These are phyloP conservation scores for Lagerstroemia speciosa DNA, from an alignment of 345 rosid genomes.

Conservation along the genomic window DNA sequence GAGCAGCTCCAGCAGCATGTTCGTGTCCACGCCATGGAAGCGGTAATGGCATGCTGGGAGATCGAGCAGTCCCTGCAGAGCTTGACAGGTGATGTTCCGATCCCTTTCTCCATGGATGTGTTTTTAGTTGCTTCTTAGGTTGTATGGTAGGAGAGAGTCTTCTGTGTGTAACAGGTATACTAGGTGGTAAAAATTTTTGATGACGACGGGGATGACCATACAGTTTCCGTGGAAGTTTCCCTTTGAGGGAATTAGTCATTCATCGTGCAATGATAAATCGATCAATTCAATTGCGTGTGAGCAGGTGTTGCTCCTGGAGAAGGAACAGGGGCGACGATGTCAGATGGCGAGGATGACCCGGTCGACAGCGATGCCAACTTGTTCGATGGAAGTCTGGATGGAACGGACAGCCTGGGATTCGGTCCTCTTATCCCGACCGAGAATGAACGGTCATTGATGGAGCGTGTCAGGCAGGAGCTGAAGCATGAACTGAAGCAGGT, in stretches of 20 bases:
- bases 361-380: slow-evolving; percentile 75
- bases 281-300: not conserved
- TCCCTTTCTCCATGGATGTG: not conserved
- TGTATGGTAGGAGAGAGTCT: too few relatives aligned
- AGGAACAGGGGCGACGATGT: slow-evolving; percentile 97
- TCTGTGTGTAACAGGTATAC: too few relatives aligned
- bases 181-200: too few relatives aligned
- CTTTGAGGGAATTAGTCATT: not conserved
- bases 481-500: slow-evolving; percentile 97
- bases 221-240: not conserved
- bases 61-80: slow-evolving; percentile 95
- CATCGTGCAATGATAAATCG: not conserved
- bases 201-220: too few relatives aligned
- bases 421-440: slow-evolving; percentile 97
- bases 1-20: slow-evolving; percentile 98
- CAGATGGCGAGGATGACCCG: slow-evolving; percentile 93
- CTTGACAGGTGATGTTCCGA: slow-evolving; percentile 51
- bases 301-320: slow-evolving; percentile 96
- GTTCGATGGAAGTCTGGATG: slow-evolving; percentile 75
- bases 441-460: slow-evolving; percentile 93
- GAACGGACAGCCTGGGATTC: slow-evolving; percentile 62
- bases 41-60: slow-evolving; percentile 99
- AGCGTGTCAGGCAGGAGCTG: slow-evolving; percentile 88
- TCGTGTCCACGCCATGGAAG: slow-evolving; percentile 99
- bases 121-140: not conserved